These are phyloP conservation scores for Nymphaea thermarum DNA, from an alignment of 164 flowering plant genomes.

Conservation along the genomic window DNA sequence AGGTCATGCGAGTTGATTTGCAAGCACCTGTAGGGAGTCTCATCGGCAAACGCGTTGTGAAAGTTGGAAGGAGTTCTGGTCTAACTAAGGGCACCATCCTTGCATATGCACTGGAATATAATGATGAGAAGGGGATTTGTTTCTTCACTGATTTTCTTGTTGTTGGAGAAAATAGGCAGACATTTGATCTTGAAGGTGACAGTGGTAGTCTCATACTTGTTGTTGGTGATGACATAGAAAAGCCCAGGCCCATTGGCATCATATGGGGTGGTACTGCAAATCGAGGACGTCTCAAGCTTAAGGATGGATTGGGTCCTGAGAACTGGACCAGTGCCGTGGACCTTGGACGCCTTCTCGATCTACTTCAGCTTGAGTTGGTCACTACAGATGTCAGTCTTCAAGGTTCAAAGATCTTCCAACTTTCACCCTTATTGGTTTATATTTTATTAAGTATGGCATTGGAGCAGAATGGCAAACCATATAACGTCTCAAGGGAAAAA, in stretches of 20 bases:
- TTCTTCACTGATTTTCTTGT: slow-evolving; percentile 91
- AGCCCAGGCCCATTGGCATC: slow-evolving; percentile 80
- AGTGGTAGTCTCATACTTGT: slow-evolving; percentile 89
- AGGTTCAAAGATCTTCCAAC: slow-evolving; percentile 33
- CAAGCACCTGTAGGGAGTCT: slow-evolving; percentile 68
- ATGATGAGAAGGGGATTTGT: slow-evolving; percentile 92
- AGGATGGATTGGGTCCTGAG: slow-evolving; percentile 79
- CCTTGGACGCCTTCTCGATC: slow-evolving; percentile 91
- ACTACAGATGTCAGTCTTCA: slow-evolving; percentile 55
- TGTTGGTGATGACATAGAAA: slow-evolving; percentile 49
- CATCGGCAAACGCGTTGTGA: slow-evolving; percentile 74
- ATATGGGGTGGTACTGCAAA: slow-evolving; percentile 99
- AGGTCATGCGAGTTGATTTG: slow-evolving; percentile 59
- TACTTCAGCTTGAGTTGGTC: slow-evolving; percentile 80
- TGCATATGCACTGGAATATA: slow-evolving; percentile 92
- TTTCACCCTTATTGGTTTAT: too few species aligned
- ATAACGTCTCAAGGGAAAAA: too few species aligned
- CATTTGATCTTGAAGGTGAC: slow-evolving; percentile 94
- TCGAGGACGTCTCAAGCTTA: slow-evolving; percentile 82
- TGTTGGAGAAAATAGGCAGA: slow-evolving; percentile 88
- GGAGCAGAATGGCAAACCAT: background rate
- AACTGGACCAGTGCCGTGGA: slow-evolving; percentile 99
- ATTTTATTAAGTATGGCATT: background rate
- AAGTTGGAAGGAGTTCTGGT: slow-evolving; percentile 97
- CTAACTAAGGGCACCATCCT: slow-evolving; percentile 78